Evolutionary conservation across 2,329 filamentous ascomycete species (phyloP), one percentile per base, ranked within the genome.

Genomic region (Sclerotinia nivalis): DNA sequence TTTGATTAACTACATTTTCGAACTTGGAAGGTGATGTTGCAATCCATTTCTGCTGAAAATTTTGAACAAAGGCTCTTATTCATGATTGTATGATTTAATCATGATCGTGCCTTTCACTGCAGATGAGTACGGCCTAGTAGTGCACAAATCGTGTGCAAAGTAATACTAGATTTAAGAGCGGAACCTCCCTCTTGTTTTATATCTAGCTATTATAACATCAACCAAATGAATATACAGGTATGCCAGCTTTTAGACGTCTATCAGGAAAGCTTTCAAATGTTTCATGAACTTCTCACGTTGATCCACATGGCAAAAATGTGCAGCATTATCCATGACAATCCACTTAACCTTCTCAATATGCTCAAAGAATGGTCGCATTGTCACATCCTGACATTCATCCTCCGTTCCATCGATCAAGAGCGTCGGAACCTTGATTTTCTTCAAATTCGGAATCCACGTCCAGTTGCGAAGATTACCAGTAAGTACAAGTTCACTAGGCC

Each of bases 341-440:
- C 78, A 81, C 69, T 80, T 79, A 2, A 76, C 78, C 45, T 79
- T 79, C n/a, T 70, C 43, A 37, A 81, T 80, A 25, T 75, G 62
- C 5, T 80, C 74, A 59, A 80, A 80, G 60, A 79, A 81, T 4
- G 78, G 76, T 55, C 75, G 74, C 76, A 80, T 77, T 0, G 76
- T 74, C 0, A 76, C 75, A 64, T 81, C 79, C 54, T 80, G 77
- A 4, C 77, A 78, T 69, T 81, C 78, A 55, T 82, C 80, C 4
- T 79, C 69, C 0, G 69, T 58, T 2, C 79, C 80, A 50, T 81
- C 80, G 15, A 82, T 74, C 13, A 81, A 60, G 4, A 82, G 74
- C 4, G 79, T 81, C 0, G 77, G 75, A 0, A 71, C 80, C 43
- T 75, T 75, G 68, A 80, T 81, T n/a, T 76, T 73, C 25, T 69